phyloP scores from a whole-genome alignment of 345 rosid species.

The Schrenkiella parvula region DNA sequence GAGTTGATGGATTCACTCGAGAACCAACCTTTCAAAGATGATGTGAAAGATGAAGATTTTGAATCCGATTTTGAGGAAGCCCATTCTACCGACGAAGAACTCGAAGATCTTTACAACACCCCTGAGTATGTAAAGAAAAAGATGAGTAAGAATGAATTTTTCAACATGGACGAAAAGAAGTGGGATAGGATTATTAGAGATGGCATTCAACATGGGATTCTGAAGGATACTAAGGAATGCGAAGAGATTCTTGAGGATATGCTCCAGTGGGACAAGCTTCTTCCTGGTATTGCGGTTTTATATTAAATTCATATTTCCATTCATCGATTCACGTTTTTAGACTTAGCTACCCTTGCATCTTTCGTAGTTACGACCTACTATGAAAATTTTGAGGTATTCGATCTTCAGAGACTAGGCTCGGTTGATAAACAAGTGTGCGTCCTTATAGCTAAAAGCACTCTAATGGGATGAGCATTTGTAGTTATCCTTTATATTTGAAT shows the following conservation, averaged over 20 bases:
- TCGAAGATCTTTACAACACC: constrained; percentile 63
- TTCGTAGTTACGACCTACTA: neutral
- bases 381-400: neutral
- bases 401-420: constrained; percentile 1
- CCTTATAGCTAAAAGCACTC: neutral
- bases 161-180: constrained; percentile 76
- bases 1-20: constrained; percentile 51
- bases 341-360: neutral
- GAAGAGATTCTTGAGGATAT: constrained; percentile 82
- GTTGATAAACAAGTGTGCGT: neutral
- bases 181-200: constrained; percentile 85
- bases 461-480: neutral
- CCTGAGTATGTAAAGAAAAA: constrained; percentile 46
- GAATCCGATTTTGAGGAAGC: constrained; percentile 74
- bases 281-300: constrained; percentile 52
- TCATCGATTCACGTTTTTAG: neutral
- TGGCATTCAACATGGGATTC: constrained; percentile 50
- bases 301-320: neutral
- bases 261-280: constrained; percentile 90
- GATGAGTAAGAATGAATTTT: constrained; percentile 58
- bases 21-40: constrained; percentile 48
- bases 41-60: constrained; percentile 55
- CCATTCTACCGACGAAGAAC: constrained; percentile 66
- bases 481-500: neutral
- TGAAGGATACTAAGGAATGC: constrained; percentile 74